Percentiles rank a stretch among this genome's conserved stretches.
Evolutionary conservation across 768 basidiomycete genomes (phyloP).

Genomic region (Termitomyces sp.): DNA sequence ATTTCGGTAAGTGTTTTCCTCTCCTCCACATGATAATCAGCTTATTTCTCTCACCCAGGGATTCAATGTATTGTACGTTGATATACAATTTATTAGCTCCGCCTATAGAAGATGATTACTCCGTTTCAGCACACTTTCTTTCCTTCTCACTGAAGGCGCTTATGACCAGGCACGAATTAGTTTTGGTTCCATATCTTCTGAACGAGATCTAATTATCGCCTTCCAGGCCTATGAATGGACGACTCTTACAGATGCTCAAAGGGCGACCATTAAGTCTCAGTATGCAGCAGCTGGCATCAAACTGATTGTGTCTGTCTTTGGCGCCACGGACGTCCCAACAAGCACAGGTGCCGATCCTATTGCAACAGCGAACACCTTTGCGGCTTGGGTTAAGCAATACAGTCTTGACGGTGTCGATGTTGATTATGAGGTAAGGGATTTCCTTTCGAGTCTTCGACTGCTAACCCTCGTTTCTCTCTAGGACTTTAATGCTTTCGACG

Average conservation of each 20-base stretch:
- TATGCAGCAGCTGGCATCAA: slow-evolving; percentile 58
- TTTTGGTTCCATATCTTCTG: background rate
- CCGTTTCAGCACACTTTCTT: slow-evolving; percentile 40
- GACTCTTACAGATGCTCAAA: slow-evolving; percentile 36
- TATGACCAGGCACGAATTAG: slow-evolving; percentile 44
- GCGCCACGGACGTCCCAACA: slow-evolving; percentile 55
- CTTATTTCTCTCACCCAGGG: slow-evolving; percentile 30
- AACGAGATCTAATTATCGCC: background rate
- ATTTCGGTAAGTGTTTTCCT: slow-evolving; percentile 30
- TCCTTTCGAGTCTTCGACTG: background rate
- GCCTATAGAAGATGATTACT: background rate
- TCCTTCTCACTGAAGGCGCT: slow-evolving; percentile 51
- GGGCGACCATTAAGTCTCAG: slow-evolving; percentile 46
- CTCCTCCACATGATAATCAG: background rate
- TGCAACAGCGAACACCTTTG: slow-evolving; percentile 58
- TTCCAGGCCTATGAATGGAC: slow-evolving; percentile 50
- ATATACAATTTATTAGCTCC: background rate
- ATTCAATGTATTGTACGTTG: slow-evolving; percentile 55
- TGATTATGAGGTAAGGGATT: slow-evolving; percentile 53
- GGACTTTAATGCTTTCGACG: slow-evolving; percentile 62
- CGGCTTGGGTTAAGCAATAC: slow-evolving; percentile 59
- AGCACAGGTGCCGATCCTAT: slow-evolving; percentile 55
- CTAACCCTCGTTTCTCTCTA: slow-evolving; percentile 16
- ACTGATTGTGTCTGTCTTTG: slow-evolving; percentile 63
- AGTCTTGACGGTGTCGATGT: slow-evolving; percentile 70